A percentile compares a stretch with the other conserved stretches of the same genome.
Evolutionary conservation across 192 early-diverging fungal genomes (phyloP).

Genomic region (Coemansia sp.): DNA sequence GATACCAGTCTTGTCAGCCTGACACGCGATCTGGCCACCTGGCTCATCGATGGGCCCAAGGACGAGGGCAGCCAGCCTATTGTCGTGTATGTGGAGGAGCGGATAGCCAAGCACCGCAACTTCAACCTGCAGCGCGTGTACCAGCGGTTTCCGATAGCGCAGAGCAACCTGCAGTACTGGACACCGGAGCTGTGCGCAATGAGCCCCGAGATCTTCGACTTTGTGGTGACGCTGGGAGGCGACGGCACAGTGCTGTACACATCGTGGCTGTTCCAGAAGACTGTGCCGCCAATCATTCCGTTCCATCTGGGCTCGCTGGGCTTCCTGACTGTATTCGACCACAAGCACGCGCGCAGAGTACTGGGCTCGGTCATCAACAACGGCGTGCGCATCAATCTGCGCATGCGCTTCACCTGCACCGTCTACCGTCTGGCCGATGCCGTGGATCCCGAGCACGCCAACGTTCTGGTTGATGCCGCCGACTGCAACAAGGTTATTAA

Average conservation of each 20-base stretch:
- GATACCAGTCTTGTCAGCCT: slow-evolving; percentile 64
- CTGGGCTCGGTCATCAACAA: slow-evolving; percentile 64
- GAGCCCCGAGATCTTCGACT: slow-evolving; percentile 75
- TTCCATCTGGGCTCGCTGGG: slow-evolving; percentile 93
- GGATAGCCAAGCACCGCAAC: slow-evolving; percentile 57
- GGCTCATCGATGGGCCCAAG: slow-evolving; percentile 57
- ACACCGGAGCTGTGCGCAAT: slow-evolving; percentile 68
- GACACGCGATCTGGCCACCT: slow-evolving; percentile 68
- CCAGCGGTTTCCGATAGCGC: slow-evolving; percentile 40
- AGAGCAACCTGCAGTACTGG: slow-evolving; percentile 70
- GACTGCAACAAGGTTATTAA: slow-evolving; percentile 48
- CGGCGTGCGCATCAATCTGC: slow-evolving; percentile 80
- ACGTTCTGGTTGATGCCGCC: slow-evolving; percentile 46
- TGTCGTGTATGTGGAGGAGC: slow-evolving; percentile 63
- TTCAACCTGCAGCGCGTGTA: slow-evolving; percentile 60
- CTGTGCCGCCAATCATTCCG: slow-evolving; percentile 89
- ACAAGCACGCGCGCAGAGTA: slow-evolving; percentile 59
- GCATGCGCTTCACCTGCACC: slow-evolving; percentile 90
- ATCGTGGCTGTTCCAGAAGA: slow-evolving; percentile 83
- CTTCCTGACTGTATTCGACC: slow-evolving; percentile 90
- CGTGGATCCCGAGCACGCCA: slow-evolving; percentile 36
- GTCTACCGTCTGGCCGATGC: slow-evolving; percentile 66
- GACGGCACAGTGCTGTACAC: slow-evolving; percentile 96
- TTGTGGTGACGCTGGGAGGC: slow-evolving; percentile 92
- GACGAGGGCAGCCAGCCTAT: slow-evolving; percentile 20